These are phyloP conservation scores for Plasmodium vinckei DNA, from an alignment of 169 alveolate genomes.

Conservation along the genomic window DNA sequence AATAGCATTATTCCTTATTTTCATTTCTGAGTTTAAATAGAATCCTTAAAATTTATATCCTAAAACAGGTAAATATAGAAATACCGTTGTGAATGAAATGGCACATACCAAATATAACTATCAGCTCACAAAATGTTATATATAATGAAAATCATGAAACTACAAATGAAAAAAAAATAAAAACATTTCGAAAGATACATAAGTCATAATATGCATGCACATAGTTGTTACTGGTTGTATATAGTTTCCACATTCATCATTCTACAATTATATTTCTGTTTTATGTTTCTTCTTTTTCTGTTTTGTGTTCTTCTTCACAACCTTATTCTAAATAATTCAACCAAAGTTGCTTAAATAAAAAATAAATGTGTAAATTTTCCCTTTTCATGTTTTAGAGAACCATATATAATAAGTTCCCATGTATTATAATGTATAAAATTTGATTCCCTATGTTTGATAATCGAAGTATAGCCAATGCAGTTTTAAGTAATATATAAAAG, in stretches of 20 bases:
- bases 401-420: neutral
- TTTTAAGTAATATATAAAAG: slow-evolving; percentile 54
- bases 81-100: too few species aligned
- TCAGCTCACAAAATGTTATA: neutral
- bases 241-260: neutral
- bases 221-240: too few species aligned
- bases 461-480: slow-evolving; percentile 62
- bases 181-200: slow-evolving; percentile 1
- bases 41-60: neutral
- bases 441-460: slow-evolving; percentile 34
- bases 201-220: too few species aligned
- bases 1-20: slow-evolving; percentile 11
- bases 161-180: slow-evolving; percentile 3
- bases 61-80: too few species aligned
- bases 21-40: slow-evolving; percentile 24
- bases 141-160: too few species aligned
- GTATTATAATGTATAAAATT: neutral
- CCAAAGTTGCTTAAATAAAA: too few species aligned
- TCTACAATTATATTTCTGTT: neutral
- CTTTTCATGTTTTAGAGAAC: slow-evolving; percentile 2
- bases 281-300: slow-evolving; percentile 2
- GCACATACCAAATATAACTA: neutral
- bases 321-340: too few species aligned
- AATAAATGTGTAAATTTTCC: too few species aligned
- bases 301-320: neutral